Conservation (phyloP, 2,329 filamentous ascomycete genomes). For the Ceratocystis destructans region DNA sequence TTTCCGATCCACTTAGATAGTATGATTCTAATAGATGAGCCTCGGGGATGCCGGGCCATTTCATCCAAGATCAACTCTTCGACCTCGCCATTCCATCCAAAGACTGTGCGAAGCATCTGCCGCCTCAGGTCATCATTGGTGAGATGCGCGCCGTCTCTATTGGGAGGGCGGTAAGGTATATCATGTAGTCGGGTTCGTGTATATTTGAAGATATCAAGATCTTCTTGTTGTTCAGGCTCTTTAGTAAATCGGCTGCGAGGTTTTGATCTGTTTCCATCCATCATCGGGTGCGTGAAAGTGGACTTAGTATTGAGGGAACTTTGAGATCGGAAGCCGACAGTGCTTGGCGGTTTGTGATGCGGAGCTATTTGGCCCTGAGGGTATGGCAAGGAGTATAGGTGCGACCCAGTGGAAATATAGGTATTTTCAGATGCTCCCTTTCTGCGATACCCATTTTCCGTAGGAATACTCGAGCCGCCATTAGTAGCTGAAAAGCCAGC, state of each 20-base stretch:
- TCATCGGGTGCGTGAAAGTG: slow-evolving; percentile 36
- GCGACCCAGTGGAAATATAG: slow-evolving; percentile 51
- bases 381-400: slow-evolving; percentile 25
- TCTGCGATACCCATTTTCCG: slow-evolving; percentile 23
- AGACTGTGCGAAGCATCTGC: slow-evolving; percentile 88
- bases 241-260: not conserved
- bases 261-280: not conserved
- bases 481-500: slow-evolving; percentile 31
- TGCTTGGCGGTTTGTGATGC: not conserved
- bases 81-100: slow-evolving; percentile 84
- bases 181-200: slow-evolving; percentile 69
- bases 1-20: slow-evolving; percentile 89
- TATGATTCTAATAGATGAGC: slow-evolving; percentile 66
- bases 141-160: slow-evolving; percentile 42
- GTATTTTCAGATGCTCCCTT: slow-evolving; percentile 40
- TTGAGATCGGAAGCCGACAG: slow-evolving; percentile 4
- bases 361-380: not conserved
- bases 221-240: slow-evolving; percentile 28
- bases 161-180: slow-evolving; percentile 60
- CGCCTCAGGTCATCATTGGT: slow-evolving; percentile 68
- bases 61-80: slow-evolving; percentile 74
- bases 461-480: slow-evolving; percentile 29
- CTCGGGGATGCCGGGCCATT: slow-evolving; percentile 55
- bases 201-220: slow-evolving; percentile 70
- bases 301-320: slow-evolving; percentile 27